phyloP scores from a whole-genome alignment of 805 yeast genomes.

The Candida saitoana region DNA sequence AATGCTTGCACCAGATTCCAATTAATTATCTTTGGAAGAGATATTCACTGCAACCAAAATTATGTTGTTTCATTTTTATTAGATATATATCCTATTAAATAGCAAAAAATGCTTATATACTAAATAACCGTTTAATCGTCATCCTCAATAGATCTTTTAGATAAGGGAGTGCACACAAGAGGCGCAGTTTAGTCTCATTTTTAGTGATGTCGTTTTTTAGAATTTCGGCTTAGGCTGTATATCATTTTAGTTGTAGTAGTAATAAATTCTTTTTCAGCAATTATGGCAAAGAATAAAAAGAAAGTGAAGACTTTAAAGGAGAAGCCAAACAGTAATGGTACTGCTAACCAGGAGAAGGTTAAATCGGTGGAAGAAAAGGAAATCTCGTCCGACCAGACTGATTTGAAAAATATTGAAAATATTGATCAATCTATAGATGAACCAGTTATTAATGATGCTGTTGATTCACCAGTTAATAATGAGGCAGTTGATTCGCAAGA shows the following conservation, averaged over 20 bases:
- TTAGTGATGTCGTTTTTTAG: no score
- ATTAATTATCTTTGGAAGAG: no score
- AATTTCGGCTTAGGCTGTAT: no score
- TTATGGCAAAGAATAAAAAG: not conserved
- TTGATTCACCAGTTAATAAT: not conserved
- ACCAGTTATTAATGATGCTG: not conserved
- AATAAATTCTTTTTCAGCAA: no score
- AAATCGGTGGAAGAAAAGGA: not conserved
- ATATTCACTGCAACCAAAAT: no score
- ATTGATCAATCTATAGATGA: not conserved
- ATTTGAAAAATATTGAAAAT: not conserved
- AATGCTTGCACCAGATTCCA: no score
- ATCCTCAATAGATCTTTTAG: not conserved
- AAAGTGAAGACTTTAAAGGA: not conserved
- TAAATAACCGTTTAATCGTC: no score
- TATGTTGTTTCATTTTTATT: no score
- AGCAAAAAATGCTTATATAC: no score
- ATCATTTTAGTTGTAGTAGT: no score
- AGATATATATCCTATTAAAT: no score
- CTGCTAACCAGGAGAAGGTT: not conserved
- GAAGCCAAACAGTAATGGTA: not conserved
- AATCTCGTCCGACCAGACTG: not conserved
- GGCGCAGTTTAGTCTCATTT: not conserved
- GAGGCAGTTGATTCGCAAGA: slow-evolving; percentile 3
- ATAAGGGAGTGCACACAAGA: not conserved